phyloP scores from a whole-genome alignment of 495 filamentous ascomycete species.

The Lichenothelia convexa region DNA sequence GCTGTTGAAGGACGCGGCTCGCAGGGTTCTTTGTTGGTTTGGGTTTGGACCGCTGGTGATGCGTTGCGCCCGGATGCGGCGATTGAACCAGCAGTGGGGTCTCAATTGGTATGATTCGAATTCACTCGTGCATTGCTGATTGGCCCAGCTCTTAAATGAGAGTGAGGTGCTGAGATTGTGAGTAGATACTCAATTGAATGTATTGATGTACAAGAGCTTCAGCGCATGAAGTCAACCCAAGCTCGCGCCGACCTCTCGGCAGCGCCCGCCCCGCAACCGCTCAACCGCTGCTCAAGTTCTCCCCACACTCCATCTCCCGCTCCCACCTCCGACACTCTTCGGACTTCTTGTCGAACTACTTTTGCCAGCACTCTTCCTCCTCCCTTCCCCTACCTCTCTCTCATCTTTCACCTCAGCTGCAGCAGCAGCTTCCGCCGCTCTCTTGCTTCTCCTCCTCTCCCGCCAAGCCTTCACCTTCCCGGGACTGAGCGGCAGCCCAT shows the following conservation, averaged over 20 bases:
- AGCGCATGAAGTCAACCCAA: too few species aligned
- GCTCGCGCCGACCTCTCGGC: background rate
- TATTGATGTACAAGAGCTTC: too few species aligned
- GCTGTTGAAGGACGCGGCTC: conserved; percentile 5
- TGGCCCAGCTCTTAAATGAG: too few species aligned
- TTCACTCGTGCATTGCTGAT: too few species aligned
- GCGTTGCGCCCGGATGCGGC: too few species aligned
- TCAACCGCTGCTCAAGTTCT: background rate
- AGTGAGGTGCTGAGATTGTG: too few species aligned
- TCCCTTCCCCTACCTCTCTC: background rate
- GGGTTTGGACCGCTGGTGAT: too few species aligned
- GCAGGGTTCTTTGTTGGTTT: background rate
- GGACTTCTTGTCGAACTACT: conserved; percentile 7
- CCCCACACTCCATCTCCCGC: background rate
- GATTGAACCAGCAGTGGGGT: too few species aligned
- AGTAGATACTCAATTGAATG: too few species aligned
- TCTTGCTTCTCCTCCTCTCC: conserved; percentile 1
- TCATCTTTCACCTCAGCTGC: conserved; percentile 1
- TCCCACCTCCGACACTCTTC: background rate
- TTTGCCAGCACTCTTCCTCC: conserved; percentile 1
- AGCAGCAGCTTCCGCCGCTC: conserved; percentile 3
- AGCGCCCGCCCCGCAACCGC: background rate
- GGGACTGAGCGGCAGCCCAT: too few species aligned
- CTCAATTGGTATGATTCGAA: too few species aligned
- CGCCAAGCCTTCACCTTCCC: conserved; percentile 1